Base-by-base conservation (phyloP, 495 filamentous ascomycete genomes). In the Hypoxylon rickii region DNA sequence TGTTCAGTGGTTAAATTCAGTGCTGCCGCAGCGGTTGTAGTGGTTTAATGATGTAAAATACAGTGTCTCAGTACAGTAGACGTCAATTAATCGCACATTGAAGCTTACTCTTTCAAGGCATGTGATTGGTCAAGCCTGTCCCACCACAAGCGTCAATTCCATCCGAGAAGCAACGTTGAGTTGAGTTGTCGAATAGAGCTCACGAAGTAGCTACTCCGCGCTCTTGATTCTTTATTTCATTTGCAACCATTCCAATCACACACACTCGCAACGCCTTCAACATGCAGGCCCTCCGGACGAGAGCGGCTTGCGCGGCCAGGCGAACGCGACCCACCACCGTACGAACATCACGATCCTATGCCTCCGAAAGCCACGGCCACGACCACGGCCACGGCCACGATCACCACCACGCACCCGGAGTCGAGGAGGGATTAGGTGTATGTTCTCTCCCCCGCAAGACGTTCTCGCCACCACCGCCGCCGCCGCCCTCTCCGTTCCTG, bases 281-380 rank as follows among this genome's bases (percentile, higher is more conserved):
- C 50, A 79, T 79, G 77, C 70, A 70, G 57, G 73, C 77, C 51
- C 61, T 77, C 46, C 72, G 77, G 65, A 74, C 73, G 24, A 69
- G 71, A 54, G 70, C 63, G 33, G 68, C 55, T 20, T 65, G 64
- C 66, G 55, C 67, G 36, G 75, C 68, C 51, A 70, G 74, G 37
- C 70, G 64, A 43, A 51, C 65, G 24, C 69, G 70, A 31, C 69
- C 70, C 10, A 58, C 62, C 0, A 53, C 32, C 13, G 53, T 58
- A 17, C 70, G 66, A 44, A 62, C 48, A 43, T 66, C 67, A 44
- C 72, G 77, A 55, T 68, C 71, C 15, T 79, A 79, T 55, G 74
- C 71, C 34, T 77, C 76, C 58, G 68, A 72, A 33, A 65, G 61
- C 65, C 71, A 76, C 53, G 64, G 57, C 49, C 59, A 17, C n/a